Base-by-base conservation (phyloP, 768 basidiomycete genomes). In the Postia placenta region DNA sequence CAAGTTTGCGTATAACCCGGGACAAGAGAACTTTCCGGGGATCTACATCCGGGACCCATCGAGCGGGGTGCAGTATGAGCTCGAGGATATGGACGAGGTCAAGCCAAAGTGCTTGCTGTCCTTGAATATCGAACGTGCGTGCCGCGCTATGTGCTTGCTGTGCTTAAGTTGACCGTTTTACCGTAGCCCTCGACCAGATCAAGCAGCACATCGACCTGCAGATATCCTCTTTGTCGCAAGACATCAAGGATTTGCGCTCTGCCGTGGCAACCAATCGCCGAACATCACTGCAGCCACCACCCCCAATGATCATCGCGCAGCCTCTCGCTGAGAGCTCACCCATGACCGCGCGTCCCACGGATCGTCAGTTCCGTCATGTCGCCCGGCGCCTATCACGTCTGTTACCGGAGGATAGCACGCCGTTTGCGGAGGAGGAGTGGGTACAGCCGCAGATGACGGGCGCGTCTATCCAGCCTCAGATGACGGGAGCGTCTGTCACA, bases 161-260 rank as follows among this genome's bases (percentile, higher is more conserved):
- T 48, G 4, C 4, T 37, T 39, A 53, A 39, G 50, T 27, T 39
- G 12, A 56, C 38, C 30, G 12, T 14, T 5, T 22, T 30, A 45
- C 5, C 33, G 17, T 58, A 99, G 95, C 92, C 20, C 83, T 98
- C 47, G 94, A 99, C 67, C 95, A 98, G 64, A 95, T 99, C 66
- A 97, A 95, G 64, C 92, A 97, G 61, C 95, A 99, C 63, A 94
- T 99, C 56, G 95, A 99, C 60, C 60, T 81, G 2, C 93, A 95
- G 59, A 94, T 99, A 53, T 83, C 88, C 0, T 72, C 71, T 0
- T 71, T 99, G 15, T 82, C 90, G 25, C 85, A 86, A 55, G 93
- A 98, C 51, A 79, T 97, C 67, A 92, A 92, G 56, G 94, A 98
- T 36, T 77, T 98, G 57, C 85, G 82, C 59, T 71, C 74, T 2